These are phyloP conservation scores for Talaromyces sp. DNA, from an alignment of 2,329 filamentous ascomycete species.

Conservation along the genomic window DNA sequence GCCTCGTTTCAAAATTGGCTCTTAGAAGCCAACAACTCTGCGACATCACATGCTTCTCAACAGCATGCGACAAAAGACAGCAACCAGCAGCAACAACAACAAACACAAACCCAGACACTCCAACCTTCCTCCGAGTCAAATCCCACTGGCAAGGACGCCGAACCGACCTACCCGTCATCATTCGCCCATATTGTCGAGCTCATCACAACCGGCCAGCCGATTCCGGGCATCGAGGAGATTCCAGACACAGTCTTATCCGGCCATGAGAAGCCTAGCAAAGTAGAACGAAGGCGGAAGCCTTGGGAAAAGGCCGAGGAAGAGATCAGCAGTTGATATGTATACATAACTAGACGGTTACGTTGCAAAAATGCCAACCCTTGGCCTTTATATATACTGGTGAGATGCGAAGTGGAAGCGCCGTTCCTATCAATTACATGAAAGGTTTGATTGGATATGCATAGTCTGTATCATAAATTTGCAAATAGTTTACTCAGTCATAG, in stretches of 20 bases:
- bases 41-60: slow-evolving; percentile 6
- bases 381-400: background rate
- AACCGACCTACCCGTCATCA: slow-evolving; percentile 66
- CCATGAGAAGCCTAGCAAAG: slow-evolving; percentile 54
- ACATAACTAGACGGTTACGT: background rate
- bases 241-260: slow-evolving; percentile 71
- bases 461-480: slow-evolving; percentile 8
- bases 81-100: background rate
- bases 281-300: slow-evolving; percentile 58
- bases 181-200: slow-evolving; percentile 84
- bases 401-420: background rate
- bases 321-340: background rate
- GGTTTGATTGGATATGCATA: background rate
- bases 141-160: slow-evolving; percentile 35
- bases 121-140: slow-evolving; percentile 6
- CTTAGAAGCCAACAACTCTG: background rate
- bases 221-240: slow-evolving; percentile 83
- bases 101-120: background rate
- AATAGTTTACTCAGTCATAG: slow-evolving; percentile 1
- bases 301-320: slow-evolving; percentile 63
- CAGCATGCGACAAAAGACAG: background rate
- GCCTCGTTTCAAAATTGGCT: slow-evolving; percentile 63
- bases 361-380: background rate
- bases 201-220: slow-evolving; percentile 72
- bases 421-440: background rate